These are phyloP conservation scores for Haberlea rhodopensis DNA, from an alignment of 257 asterid species.

Conservation along the genomic window DNA sequence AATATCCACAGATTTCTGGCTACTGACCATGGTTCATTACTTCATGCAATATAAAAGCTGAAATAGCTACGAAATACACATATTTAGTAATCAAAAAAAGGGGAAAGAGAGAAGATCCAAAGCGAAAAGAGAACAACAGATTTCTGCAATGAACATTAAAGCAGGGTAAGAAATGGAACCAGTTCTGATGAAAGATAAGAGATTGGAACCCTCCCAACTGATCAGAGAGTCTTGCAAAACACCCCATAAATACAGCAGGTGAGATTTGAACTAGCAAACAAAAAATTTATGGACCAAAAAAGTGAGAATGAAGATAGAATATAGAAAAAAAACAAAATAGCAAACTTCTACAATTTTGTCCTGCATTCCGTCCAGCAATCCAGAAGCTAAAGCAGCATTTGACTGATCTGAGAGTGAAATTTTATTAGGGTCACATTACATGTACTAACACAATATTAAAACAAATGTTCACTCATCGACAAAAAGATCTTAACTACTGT, in stretches of 20 bases:
- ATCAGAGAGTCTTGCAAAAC: slow-evolving; percentile 19
- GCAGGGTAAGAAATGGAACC: slow-evolving; percentile 18
- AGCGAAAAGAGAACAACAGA: slow-evolving; percentile 12
- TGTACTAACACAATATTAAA: slow-evolving; percentile 8
- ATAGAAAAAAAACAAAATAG: slow-evolving; percentile 57
- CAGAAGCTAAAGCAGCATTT: slow-evolving; percentile 37
- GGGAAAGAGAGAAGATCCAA: slow-evolving; percentile 24
- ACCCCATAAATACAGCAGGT: slow-evolving; percentile 33
- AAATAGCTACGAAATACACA: slow-evolving; percentile 67
- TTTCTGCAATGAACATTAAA: slow-evolving; percentile 18
- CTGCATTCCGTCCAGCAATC: slow-evolving; percentile 37
- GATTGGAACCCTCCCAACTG: slow-evolving; percentile 11
- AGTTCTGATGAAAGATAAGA: slow-evolving; percentile 22
- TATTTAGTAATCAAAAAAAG: slow-evolving; percentile 20
- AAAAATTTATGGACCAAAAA: slow-evolving; percentile 56
- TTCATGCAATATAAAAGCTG: slow-evolving; percentile 74
- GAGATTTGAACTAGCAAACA: slow-evolving; percentile 49
- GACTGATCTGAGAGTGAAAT: slow-evolving; percentile 14
- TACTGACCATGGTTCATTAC: slow-evolving; percentile 87
- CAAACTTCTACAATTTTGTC: slow-evolving; percentile 39
- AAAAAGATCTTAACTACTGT: slow-evolving; percentile 13
- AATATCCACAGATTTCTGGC: slow-evolving; percentile 88
- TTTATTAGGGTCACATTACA: slow-evolving; percentile 12
- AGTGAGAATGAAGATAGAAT: slow-evolving; percentile 50
- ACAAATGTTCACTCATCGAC: slow-evolving; percentile 18